Base-by-base conservation (phyloP, 2,329 filamentous ascomycete species). In the Alternaria dauci region DNA sequence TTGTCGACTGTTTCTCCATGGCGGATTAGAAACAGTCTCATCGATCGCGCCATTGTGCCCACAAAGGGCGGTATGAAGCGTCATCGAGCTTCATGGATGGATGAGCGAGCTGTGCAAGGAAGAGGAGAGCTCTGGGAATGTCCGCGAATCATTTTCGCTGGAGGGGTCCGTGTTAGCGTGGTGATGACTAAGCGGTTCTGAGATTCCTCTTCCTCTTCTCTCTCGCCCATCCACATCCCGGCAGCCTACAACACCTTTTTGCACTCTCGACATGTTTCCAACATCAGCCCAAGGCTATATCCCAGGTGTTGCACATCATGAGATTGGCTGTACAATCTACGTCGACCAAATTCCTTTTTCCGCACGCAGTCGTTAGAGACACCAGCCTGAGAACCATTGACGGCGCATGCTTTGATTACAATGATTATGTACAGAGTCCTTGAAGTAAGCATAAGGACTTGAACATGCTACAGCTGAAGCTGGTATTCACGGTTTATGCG, bases 1-100 rank as follows among this genome's bases (percentile, higher is more conserved):
- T 97, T 97, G 80, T 97, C 91, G 66, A 96, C 91, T 16, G 92
- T 94, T 81, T 97, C 93, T 73, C 90, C 93, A 83, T 97, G 93
- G 58, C 93, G 89, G 71, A 96, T 88, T 70, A 97, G 85, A 71
- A 93, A 88, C 56, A 97, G 78, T 73, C 84, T 85, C 86, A 90
- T 87, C 57, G 68, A 67, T 58, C 57, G 66, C 53, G 61, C 65
- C 71, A 71, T 72, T 57, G 41, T 67, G 61, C 69, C 70, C 69
- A 56, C 58, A 30, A 47, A 25, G 55, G 68, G 68, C 62, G 62
- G 50, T 39, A 23, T 41, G 32, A 52, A 50, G 62, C 48, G 51
- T 14, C 36, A 57, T 54, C 2, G 48, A 67, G 58, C 59, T 54
- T 66, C 72, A 75, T 59, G 11, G n/a, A 75, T 59, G 11, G n/a